phyloP scores from a whole-genome alignment of 2,329 filamentous ascomycete genomes.

The Cyclaneusma minus region DNA sequence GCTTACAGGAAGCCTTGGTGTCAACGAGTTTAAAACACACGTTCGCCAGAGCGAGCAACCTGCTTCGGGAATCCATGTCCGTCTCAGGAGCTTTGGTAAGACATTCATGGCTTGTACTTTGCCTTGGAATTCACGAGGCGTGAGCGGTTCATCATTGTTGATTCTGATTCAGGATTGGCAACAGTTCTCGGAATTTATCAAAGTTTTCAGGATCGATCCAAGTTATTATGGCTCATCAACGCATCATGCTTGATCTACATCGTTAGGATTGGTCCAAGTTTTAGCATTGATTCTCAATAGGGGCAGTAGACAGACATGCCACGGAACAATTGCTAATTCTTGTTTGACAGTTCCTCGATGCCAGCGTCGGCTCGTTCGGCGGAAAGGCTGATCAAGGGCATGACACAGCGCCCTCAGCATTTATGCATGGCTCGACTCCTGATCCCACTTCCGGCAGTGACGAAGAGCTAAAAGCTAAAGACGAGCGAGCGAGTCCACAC shows the following conservation, averaged over 20 bases:
- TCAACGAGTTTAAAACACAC: conserved; percentile 13
- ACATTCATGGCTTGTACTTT: background rate
- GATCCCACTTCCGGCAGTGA: conserved; percentile 11
- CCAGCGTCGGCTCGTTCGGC: conserved; percentile 15
- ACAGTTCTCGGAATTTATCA: too few relatives aligned
- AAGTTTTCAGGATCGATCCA: too few relatives aligned
- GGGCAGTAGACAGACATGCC: too few relatives aligned
- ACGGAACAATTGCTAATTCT: too few relatives aligned
- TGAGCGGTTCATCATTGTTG: too few relatives aligned
- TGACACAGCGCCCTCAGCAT: conserved; percentile 13
- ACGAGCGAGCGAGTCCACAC: background rate
- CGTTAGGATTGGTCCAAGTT: too few relatives aligned
- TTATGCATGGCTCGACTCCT: conserved; percentile 5
- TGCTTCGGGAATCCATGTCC: conserved; percentile 17
- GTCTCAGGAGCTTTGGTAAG: conserved; percentile 12
- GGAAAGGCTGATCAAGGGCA: conserved; percentile 11
- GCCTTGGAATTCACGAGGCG: too few relatives aligned
- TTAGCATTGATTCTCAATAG: too few relatives aligned
- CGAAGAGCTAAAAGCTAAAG: conserved; percentile 9
- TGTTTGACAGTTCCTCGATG: conserved; percentile 18
- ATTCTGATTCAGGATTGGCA: too few relatives aligned
- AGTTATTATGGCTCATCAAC: too few relatives aligned
- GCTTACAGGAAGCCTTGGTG: conserved; percentile 12
- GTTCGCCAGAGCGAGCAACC: conserved; percentile 15
- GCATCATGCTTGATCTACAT: too few relatives aligned